phyloP scores from a whole-genome alignment of 2,329 filamentous ascomycete species.

The Cadophora malorum region DNA sequence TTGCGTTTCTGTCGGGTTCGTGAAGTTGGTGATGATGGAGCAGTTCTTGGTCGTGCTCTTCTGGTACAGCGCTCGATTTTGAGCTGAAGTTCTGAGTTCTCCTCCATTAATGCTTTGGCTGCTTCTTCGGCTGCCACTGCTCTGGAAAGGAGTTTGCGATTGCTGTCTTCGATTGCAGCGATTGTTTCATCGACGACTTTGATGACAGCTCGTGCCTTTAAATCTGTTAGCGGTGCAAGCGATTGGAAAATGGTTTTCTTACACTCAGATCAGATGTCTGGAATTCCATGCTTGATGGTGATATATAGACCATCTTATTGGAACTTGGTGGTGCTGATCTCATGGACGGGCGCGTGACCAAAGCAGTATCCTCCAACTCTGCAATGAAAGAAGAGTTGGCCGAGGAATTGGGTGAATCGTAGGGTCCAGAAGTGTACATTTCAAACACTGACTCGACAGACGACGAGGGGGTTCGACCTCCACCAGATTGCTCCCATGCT shows the following conservation, averaged over 20 bases:
- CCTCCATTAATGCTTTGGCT: constrained; percentile 35
- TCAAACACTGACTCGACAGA: constrained; percentile 41
- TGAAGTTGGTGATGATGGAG: constrained; percentile 25
- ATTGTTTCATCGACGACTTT: constrained; percentile 39
- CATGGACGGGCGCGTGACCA: not conserved
- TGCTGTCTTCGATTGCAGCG: constrained; percentile 40
- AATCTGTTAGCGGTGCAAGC: not conserved
- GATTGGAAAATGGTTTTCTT: too few species aligned
- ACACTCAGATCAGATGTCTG: constrained; percentile 24
- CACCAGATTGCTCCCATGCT: constrained; percentile 31
- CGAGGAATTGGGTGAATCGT: constrained; percentile 32
- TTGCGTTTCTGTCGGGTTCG: not conserved
- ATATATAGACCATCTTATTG: constrained; percentile 18
- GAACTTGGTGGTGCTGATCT: constrained; percentile 5
- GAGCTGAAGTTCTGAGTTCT: constrained; percentile 36
- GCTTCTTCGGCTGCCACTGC: constrained; percentile 39
- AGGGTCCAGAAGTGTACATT: constrained; percentile 24
- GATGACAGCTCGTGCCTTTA: constrained; percentile 35
- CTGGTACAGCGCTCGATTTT: constrained; percentile 36
- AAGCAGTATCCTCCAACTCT: constrained; percentile 41
- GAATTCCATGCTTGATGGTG: constrained; percentile 29
- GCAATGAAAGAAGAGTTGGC: constrained; percentile 34
- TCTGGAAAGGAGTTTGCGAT: constrained; percentile 35
- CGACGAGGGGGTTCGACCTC: constrained; percentile 33
- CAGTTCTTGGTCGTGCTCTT: constrained; percentile 33